Conservation (phyloP, 164 flowering plant genomes). For the Houttuynia cordata region DNA sequence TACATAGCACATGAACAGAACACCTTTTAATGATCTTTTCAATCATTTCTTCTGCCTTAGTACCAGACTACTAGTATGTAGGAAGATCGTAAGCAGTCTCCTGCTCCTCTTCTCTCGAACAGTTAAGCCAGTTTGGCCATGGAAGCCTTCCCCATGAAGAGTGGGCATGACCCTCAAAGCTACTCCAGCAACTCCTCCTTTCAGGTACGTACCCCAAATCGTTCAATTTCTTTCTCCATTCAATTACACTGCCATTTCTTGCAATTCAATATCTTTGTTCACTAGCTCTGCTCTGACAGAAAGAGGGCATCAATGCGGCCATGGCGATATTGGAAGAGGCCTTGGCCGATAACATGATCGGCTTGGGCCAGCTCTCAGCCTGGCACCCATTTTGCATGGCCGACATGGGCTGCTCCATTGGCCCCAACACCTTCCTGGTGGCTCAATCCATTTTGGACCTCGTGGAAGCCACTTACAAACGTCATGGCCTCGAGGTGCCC, state of each 20-base stretch:
- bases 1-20: too few relatives aligned
- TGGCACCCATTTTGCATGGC: neutral
- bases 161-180: slow-evolving; percentile 4
- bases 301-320: neutral
- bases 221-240: too few relatives aligned
- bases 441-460: neutral
- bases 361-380: neutral
- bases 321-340: neutral
- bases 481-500: too few relatives aligned
- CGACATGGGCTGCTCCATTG: neutral
- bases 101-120: too few relatives aligned
- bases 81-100: too few relatives aligned
- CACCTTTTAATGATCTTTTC: too few relatives aligned
- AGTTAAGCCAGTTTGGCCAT: too few relatives aligned
- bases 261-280: too few relatives aligned
- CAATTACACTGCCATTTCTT: too few relatives aligned
- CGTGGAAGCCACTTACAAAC: neutral
- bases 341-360: neutral
- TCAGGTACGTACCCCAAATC: slow-evolving; percentile 2
- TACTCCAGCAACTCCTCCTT: slow-evolving; percentile 6
- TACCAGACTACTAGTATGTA: too few relatives aligned
- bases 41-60: too few relatives aligned
- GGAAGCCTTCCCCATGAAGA: slow-evolving; percentile 3
- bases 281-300: too few relatives aligned
- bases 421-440: neutral